Percentiles rank a stretch among this genome's conserved stretches.
Evolutionary conservation across 1,139 yeast species (phyloP).

Genomic region (Sugiyamaella sp.): DNA sequence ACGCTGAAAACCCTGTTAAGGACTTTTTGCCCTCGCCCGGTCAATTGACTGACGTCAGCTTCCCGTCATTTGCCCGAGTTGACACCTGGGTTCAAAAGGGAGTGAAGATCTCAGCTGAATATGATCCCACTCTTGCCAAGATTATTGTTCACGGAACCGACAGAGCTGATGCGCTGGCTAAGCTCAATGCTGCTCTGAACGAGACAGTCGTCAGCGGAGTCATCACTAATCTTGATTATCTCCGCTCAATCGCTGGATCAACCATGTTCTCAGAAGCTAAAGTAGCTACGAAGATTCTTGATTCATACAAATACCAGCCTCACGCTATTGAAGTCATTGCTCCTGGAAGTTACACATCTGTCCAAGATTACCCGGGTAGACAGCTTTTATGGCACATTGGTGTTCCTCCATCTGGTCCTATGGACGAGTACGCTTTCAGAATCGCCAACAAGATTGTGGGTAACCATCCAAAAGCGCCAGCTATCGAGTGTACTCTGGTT

Average conservation of each 20-base stretch:
- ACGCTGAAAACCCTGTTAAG: conserved; percentile 95
- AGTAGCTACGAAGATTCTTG: conserved; percentile 86
- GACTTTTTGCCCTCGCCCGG: conserved; percentile 97
- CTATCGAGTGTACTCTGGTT: conserved; percentile 80
- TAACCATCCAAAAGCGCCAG: conserved; percentile 78
- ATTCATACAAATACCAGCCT: conserved; percentile 77
- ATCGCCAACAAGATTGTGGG: conserved; percentile 90
- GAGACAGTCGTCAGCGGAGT: conserved; percentile 90
- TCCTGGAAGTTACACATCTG: conserved; percentile 95
- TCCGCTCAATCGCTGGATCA: conserved; percentile 82
- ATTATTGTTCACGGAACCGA: conserved; percentile 92
- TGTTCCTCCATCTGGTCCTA: conserved; percentile 98
- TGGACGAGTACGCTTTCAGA: conserved; percentile 91
- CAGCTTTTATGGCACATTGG: conserved; percentile 85
- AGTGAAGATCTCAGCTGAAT: conserved; percentile 86
- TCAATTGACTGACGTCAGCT: conserved; percentile 78
- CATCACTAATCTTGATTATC: conserved; percentile 84
- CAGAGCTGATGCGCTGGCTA: conserved; percentile 77
- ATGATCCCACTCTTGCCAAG: conserved; percentile 95
- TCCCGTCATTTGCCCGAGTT: conserved; percentile 88
- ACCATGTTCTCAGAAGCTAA: conserved; percentile 79
- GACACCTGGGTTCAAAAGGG: conserved; percentile 95
- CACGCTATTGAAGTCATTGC: conserved; percentile 78
- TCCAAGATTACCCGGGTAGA: conserved; percentile 96
- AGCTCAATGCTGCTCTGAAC: conserved; percentile 76